Evolutionary conservation across 768 basidiomycete genomes (phyloP), one percentile per base, ranked within the genome.

Genomic region (Amanita pseudoporphyria): DNA sequence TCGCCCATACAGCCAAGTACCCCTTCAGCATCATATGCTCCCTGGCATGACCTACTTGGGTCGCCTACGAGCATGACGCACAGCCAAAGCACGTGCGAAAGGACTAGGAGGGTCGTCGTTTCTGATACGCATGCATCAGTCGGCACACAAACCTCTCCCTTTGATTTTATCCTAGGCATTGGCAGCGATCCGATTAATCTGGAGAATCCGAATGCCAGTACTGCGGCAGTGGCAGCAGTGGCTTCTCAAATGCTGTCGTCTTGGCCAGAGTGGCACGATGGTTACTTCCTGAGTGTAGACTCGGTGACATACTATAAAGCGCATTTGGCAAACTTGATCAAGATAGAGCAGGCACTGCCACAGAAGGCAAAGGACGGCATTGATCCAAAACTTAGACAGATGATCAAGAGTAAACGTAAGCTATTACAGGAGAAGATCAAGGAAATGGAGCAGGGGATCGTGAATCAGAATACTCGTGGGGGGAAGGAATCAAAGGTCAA

Each of bases 201-300:
- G 19, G 47, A 43, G 6, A 43, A 26, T 32, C 19, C 28, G 26
- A 42, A 24, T 22, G 9, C 56, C 46, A 53, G 60, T 45, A 9
- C 65, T 21, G 46, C 46, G 22, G 46, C 36, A 2, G 36, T 47
- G 22, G 46, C 46, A 3, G 56, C 52, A 7, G 53, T 45, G 30
- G 52, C 43, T 14, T 21, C 57, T 6, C 30, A 47, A 9, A 37
- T 53, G 1, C 40, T 47, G 6, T 30, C 52, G 2, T 52, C 56
- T n/a, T 72, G 69, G 71, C 60, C 67, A 1, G 65, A 66, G 28
- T 70, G 69, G 70, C 54, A 72, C 16, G 70, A 71, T 18, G 54
- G 52, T n/a, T 65, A 63, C 49, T 62, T 65, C 31, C 59, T 62
- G n/a, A 64, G 58, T 14, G 57, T 64, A 4, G 67, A 67, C 31